phyloP scores from a whole-genome alignment of 345 rosid species.

The Lepidium africanum region DNA sequence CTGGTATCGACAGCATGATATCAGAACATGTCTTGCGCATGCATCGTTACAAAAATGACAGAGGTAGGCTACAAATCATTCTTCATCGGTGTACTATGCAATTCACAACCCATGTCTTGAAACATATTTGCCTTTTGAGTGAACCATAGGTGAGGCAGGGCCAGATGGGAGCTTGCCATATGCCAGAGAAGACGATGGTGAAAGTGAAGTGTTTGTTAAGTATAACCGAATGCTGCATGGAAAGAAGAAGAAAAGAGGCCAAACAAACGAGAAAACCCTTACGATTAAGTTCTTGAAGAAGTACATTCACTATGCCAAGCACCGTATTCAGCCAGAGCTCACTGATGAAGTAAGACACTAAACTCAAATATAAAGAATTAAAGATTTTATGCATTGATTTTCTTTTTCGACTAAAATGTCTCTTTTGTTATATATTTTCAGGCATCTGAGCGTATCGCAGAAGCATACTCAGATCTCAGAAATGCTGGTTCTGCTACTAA shows the following conservation, averaged over 20 bases:
- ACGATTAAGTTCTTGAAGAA: constrained; percentile 84
- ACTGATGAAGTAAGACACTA: constrained; percentile 70
- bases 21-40: constrained; percentile 98
- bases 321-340: constrained; percentile 85
- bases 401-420: neutral
- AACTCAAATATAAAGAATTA: neutral
- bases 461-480: constrained; percentile 90
- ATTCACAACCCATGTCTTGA: neutral
- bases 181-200: constrained; percentile 76
- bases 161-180: constrained; percentile 57
- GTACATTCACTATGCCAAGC: constrained; percentile 96
- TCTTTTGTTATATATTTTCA: constrained; percentile 21
- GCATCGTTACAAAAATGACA: constrained; percentile 74
- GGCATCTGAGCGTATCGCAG: constrained; percentile 93
- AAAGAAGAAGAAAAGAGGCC: constrained; percentile 58
- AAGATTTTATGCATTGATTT: neutral
- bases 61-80: constrained; percentile 44
- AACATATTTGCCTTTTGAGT: constrained; percentile 5
- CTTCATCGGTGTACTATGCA: neutral
- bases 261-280: constrained; percentile 61
- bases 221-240: constrained; percentile 91
- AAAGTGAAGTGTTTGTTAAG: constrained; percentile 82
- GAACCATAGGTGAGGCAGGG: constrained; percentile 49
- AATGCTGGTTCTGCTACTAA: constrained; percentile 64
- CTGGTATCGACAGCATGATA: constrained; percentile 77